Conservation (phyloP, 106 monocot genomes). For the Chionographis japonica region DNA sequence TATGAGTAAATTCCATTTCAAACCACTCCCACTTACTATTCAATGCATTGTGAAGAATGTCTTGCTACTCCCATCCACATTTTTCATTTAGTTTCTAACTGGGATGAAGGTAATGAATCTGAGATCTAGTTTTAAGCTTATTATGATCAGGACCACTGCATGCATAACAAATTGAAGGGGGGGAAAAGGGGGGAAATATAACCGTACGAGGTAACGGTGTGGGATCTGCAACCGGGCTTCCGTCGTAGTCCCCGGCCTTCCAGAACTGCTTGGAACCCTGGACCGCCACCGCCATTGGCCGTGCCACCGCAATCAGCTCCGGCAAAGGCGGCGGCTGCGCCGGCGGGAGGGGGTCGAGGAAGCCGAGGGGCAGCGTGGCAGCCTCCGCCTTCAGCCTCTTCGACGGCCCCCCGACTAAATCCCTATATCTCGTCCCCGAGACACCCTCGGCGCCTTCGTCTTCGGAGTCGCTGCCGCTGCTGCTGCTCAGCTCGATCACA, state of each 20-base stretch:
- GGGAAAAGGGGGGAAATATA: neutral
- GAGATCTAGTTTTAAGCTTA: no score
- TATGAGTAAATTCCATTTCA: no score
- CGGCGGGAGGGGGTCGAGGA: slow-evolving; percentile 70
- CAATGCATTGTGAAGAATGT: no score
- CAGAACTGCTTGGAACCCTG: slow-evolving; percentile 60
- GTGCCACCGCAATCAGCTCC: neutral
- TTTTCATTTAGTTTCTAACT: no score
- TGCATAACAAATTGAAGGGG: no score
- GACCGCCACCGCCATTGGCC: neutral
- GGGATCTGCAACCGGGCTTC: slow-evolving; percentile 2
- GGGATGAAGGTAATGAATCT: no score
- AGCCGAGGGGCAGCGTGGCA: slow-evolving; percentile 35
- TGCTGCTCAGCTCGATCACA: slow-evolving; percentile 46
- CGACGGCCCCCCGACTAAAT: neutral
- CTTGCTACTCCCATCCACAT: no score
- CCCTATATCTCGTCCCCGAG: slow-evolving; percentile 16
- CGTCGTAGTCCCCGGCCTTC: slow-evolving; percentile 84
- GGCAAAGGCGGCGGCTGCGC: slow-evolving; percentile 1
- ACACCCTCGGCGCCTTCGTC: neutral
- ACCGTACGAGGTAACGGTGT: slow-evolving; percentile 18
- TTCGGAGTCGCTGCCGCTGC: slow-evolving; percentile 33
- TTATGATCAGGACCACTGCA: no score
- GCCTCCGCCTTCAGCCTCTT: slow-evolving; percentile 8
- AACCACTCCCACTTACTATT: no score